phyloP scores from a whole-genome alignment of 495 filamentous ascomycete species.

The Neurospora sp. region DNA sequence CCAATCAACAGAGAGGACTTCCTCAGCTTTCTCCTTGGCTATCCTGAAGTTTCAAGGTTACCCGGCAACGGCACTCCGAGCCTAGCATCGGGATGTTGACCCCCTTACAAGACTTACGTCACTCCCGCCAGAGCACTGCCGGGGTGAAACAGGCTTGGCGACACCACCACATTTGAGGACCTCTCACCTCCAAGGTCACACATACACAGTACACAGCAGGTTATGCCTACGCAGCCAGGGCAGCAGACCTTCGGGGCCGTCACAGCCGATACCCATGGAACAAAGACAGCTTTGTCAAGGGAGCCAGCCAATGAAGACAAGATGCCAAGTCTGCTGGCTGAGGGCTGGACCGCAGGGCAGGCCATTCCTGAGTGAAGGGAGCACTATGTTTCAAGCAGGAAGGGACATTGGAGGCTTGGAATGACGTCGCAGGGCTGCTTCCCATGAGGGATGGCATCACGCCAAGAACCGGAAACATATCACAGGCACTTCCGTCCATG shows the following conservation, averaged over 20 bases:
- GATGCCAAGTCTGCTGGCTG: background rate
- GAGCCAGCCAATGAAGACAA: background rate
- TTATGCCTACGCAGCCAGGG: background rate
- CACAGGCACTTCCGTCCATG: background rate
- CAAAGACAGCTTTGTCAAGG: background rate
- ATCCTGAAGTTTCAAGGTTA: background rate
- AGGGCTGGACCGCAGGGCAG: background rate
- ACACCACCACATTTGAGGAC: background rate
- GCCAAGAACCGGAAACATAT: background rate
- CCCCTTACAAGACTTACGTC: background rate
- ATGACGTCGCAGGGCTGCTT: background rate
- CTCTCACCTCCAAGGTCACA: background rate
- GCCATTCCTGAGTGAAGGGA: background rate
- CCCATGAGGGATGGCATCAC: background rate
- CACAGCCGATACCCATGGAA: background rate
- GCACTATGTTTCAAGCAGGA: background rate
- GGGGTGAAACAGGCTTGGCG: background rate
- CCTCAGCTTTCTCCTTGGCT: background rate
- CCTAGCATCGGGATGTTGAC: background rate
- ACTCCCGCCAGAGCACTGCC: background rate
- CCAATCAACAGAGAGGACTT: background rate
- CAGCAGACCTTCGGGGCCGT: background rate
- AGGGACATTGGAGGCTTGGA: background rate
- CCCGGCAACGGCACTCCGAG: background rate
- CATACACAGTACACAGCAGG: background rate